Base-by-base conservation (phyloP, 495 filamentous ascomycete genomes). In the Aspergillus carlsbadensis region DNA sequence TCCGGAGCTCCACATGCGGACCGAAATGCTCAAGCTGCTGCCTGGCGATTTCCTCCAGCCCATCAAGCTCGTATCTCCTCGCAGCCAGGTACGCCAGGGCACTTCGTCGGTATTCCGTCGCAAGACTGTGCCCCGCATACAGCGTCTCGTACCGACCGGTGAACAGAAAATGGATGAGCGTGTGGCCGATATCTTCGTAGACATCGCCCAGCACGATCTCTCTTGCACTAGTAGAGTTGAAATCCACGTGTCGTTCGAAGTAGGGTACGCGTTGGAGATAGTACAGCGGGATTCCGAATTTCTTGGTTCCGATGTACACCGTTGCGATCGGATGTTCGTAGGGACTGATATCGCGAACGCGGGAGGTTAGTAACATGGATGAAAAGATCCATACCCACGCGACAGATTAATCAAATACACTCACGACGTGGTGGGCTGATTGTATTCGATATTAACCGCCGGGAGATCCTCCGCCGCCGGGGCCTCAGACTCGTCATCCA, bases 81-180 rank as follows among this genome's bases (percentile, higher is more conserved):
- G 58, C 48, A 13, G 62, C 58, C 14, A 61, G 54, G 31, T 64
- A 64, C 13, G 48, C 55, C 7, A 44, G 22, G 37, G 53, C 26
- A 21, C 50, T 53, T 39, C 57, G 58, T 36, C 21, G 18, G 17
- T 58, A 64, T 43, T 64, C 62, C 11, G 18, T 24, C 26, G 13
- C 15, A 11, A 26, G 29, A n/a, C 46, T 24, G 15, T 24, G 17
- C 6, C 44, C 33, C 21, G 40, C 49, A 11, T 31, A 6, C 4
- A 61, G 33, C 4, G 62, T 64, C 52, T 64, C 58, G 37, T 61
- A 64, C 6, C 17, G 14, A 7, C 62, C 62, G 22, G 58, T 35
- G n/a, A 56, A 59, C n/a, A 64, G 24, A 33, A 61, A 64, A 49
- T 61, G 58, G 1, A 64, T 40, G 4, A 64, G 34, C 1, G 62